These are phyloP conservation scores for Penicillium soppii DNA, from an alignment of 495 filamentous ascomycete genomes.

Conservation along the genomic window DNA sequence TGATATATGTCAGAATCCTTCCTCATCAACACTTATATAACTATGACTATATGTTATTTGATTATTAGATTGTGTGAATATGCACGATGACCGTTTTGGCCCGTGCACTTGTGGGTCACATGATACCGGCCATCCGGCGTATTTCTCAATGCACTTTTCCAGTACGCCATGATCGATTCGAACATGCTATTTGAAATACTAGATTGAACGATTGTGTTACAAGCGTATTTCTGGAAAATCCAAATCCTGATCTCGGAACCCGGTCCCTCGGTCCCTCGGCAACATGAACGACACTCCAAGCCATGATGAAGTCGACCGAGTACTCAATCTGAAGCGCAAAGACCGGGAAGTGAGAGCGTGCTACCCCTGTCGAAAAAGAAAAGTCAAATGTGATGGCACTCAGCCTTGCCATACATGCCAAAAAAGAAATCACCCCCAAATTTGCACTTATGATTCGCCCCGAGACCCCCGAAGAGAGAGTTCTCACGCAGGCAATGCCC, in stretches of 20 bases:
- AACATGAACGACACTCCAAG: constrained; percentile 13
- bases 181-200: too few species aligned
- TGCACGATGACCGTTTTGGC: too few species aligned
- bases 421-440: constrained; percentile 32
- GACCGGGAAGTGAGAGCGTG: constrained; percentile 36
- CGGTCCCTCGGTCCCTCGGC: constrained; percentile 7
- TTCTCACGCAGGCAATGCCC: background rate
- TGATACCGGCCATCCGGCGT: background rate
- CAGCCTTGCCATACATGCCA: constrained; percentile 35
- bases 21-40: too few species aligned
- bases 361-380: constrained; percentile 42
- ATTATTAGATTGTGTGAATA: too few species aligned
- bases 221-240: too few species aligned
- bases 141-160: too few species aligned
- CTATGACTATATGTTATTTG: too few species aligned
- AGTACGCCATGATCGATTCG: too few species aligned
- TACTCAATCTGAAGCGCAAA: constrained; percentile 29
- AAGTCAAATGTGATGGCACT: constrained; percentile 38
- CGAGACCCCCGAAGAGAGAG: background rate
- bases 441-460: constrained; percentile 33
- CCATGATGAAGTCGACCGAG: constrained; percentile 29
- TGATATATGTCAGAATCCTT: too few species aligned
- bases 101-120: background rate
- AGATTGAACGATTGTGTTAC: too few species aligned
- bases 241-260: background rate